These are phyloP conservation scores for Geranomyces variabilis DNA, from an alignment of 192 early-diverging fungal species.

Conservation along the genomic window DNA sequence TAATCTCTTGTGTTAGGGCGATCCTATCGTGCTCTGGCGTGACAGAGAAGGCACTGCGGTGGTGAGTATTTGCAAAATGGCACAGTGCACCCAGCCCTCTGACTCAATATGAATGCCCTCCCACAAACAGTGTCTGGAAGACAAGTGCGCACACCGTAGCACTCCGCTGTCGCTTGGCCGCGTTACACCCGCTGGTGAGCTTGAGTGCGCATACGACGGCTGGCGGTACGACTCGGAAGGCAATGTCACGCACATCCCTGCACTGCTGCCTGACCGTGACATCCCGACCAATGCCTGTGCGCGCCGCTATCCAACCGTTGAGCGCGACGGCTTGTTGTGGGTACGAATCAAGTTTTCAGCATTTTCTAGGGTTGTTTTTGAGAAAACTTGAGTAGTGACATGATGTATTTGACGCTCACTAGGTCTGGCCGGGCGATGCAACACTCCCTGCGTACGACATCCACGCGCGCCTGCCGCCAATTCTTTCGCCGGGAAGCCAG, in stretches of 20 bases:
- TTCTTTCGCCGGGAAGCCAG: slow-evolving; percentile 18
- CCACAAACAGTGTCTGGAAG: slow-evolving; percentile 34
- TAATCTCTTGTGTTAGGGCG: slow-evolving; percentile 10
- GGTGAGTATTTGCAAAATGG: slow-evolving; percentile 14
- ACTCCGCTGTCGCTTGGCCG: slow-evolving; percentile 45
- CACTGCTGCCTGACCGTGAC: slow-evolving; percentile 25
- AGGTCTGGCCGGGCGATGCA: slow-evolving; percentile 37
- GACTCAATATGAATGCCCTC: background rate
- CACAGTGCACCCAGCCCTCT: background rate
- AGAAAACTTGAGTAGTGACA: no score
- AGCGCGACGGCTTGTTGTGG: slow-evolving; percentile 27
- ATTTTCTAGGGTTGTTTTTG: background rate
- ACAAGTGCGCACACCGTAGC: slow-evolving; percentile 52
- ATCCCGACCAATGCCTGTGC: slow-evolving; percentile 32
- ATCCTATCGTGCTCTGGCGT: slow-evolving; percentile 28
- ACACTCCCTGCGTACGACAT: slow-evolving; percentile 35
- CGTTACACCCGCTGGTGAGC: slow-evolving; percentile 37
- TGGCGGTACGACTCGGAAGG: slow-evolving; percentile 51
- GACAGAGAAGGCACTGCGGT: slow-evolving; percentile 29
- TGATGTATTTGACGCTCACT: background rate
- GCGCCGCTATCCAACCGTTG: slow-evolving; percentile 29
- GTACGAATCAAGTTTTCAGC: slow-evolving; percentile 6
- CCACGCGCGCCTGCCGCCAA: slow-evolving; percentile 30
- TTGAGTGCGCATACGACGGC: slow-evolving; percentile 55
- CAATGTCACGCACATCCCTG: slow-evolving; percentile 38